These are phyloP conservation scores for Asterionellopsis glacialis DNA, from an alignment of 108 stramenopile genomes.

Conservation along the genomic window DNA sequence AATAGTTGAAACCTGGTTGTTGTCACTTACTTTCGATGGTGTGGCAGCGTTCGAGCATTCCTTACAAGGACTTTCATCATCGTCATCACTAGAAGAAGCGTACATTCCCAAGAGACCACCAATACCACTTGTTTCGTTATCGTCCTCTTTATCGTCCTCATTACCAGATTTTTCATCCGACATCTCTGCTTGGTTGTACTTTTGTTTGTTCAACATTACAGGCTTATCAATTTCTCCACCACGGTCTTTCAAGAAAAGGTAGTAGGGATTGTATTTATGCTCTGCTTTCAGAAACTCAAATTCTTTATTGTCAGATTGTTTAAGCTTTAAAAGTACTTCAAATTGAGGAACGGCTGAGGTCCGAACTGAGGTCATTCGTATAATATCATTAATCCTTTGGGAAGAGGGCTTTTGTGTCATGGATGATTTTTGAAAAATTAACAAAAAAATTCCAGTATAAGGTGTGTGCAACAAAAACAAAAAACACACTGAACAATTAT, in stretches of 20 bases:
- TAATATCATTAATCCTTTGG: neutral
- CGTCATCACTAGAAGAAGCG: neutral
- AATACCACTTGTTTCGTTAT: neutral
- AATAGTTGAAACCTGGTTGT: no score
- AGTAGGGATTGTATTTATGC: neutral
- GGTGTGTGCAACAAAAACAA: no score
- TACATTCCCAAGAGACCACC: constrained; percentile 3
- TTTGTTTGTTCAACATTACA: no score
- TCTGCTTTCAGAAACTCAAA: neutral
- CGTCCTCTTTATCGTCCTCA: neutral
- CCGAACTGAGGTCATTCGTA: neutral
- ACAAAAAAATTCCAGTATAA: no score
- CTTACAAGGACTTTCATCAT: neutral
- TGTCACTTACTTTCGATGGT: neutral
- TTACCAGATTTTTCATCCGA: neutral
- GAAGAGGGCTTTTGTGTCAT: neutral
- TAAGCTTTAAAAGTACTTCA: neutral
- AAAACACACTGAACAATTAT: no score
- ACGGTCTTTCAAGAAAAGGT: neutral
- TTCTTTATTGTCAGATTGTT: neutral
- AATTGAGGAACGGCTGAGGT: neutral
- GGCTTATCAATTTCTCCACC: neutral
- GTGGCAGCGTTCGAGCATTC: neutral
- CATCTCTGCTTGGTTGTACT: neutral
- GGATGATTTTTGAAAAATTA: no score